Evolutionary conservation across 495 filamentous ascomycete species (phyloP), one percentile per base, ranked within the genome.

Genomic region (Lindgomyces ingoldianus): DNA sequence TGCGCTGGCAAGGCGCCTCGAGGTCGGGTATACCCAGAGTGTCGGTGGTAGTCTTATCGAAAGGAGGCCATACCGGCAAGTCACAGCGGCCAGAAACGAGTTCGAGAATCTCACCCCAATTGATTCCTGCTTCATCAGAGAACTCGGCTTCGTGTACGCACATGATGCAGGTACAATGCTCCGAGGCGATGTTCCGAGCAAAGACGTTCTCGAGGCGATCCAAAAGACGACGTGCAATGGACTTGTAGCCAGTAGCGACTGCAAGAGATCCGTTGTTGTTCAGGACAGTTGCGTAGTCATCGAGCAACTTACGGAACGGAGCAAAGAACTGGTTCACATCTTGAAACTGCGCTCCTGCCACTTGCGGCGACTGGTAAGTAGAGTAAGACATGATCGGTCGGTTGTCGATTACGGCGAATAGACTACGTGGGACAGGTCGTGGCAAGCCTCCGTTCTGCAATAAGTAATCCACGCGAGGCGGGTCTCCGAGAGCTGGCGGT

Each of bases 41-140:
- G 14, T 74, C 65, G 2, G 78, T 69, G 0, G 79, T 25, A 36
- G 16, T 68, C 1, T 44, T 41, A 84, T 58, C 53, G 67, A 96
- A 95, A 0, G 91, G 89, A 21, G 93, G 93, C 92, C 93, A 96
- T 44, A 77, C 76, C 2, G 94, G 94, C 45, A 97, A 80, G 50
- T 94, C 89, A 26, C 89, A 81, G 57, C 93, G 85, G 8, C 93
- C 93, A 58, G 91, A 92, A 4, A 96, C 91, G 65, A 91, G 84
- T 76, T 99, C 94, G 24, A 99, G 80, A 6, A 98, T 90, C 67
- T 98, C 95, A 1, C 93, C 93, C 95, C 95, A 99, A 66, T 91
- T 93, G n/a, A 97, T 79, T 1, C 92, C 92, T 19, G 78, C 77
- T 14, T 79, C 65, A 19, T 81, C 77, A 3, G 79, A 81, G 25